Evolutionary conservation across 768 basidiomycete genomes (phyloP), one percentile per base, ranked within the genome.

Genomic region (Auriculariales sp.): DNA sequence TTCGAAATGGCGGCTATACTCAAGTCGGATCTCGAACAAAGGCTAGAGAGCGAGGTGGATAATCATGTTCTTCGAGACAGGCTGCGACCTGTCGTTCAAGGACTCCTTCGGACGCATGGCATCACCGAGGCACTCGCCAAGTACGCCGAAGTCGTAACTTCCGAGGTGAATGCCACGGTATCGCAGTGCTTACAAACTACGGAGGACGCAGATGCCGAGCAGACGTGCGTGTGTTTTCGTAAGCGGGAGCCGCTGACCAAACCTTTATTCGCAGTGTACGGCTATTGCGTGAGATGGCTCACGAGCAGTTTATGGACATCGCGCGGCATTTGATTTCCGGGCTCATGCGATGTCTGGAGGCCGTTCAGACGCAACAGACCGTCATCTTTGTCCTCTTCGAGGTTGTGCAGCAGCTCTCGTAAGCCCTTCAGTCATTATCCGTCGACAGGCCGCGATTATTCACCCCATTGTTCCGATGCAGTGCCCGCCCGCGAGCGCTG

Each of bases 1-100:
- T 69, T 75, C 15, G 90, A 94, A 59, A 68, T 93, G 2, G 77
- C 88, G n/a, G 70, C 71, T 24, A 73, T 82, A 2, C 71, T 93
- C 27, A 72, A 74, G 44, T 68, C 71, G 45, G 87, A 89, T 62
- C 66, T 92, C 29, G 65, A 73, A 3, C 71, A 75, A 45, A 73
- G 79, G 17, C 70, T 77, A 33, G 49, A 27, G 7, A 35, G 25
- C 5, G 52, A 44, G 46, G 66, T 47, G 56, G 58, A 24, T 63
- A 47, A 75, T 50, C 60, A 73, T 53, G 69, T 68, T 1, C 59
- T 88, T 46, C 71, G 71, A 48, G 83, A 88, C 54, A 69, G 78
- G 28, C 57, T 91, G 32, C 72, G 73, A 25, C 90, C 90, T 2
- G 58, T 93, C 39, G 61, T 95, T 25, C 72, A 79, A 28, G 88